Percentiles rank a stretch among this genome's conserved stretches.
Evolutionary conservation across 305 asterid genomes (phyloP).

Genomic region (Rubia tinctorum): DNA sequence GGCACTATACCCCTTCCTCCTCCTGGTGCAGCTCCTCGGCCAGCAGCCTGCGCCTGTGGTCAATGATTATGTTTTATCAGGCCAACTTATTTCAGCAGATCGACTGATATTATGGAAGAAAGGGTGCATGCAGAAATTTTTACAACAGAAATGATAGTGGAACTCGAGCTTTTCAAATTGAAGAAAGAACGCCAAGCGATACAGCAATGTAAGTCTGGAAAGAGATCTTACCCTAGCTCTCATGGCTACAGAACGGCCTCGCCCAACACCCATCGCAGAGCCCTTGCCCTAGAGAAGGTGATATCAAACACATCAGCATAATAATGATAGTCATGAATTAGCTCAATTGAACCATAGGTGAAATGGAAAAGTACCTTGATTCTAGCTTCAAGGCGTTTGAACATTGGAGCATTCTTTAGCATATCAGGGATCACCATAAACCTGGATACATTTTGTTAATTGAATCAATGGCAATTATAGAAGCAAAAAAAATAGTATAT

Average conservation of each 20-base stretch:
- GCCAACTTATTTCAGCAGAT: background rate
- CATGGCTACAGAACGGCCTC: slow-evolving; percentile 97
- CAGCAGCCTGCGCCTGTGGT: slow-evolving; percentile 80
- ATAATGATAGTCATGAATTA: background rate
- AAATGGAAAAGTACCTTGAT: slow-evolving; percentile 52
- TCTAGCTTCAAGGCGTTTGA: slow-evolving; percentile 88
- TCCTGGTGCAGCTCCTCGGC: slow-evolving; percentile 87
- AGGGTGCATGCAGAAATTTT: background rate
- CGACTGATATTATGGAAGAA: background rate
- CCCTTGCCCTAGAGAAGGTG: slow-evolving; percentile 74
- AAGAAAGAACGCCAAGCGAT: background rate
- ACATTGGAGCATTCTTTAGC: slow-evolving; percentile 99
- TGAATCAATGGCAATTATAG: slow-evolving; percentile 6
- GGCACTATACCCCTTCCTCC: slow-evolving; percentile 82
- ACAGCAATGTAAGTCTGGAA: background rate
- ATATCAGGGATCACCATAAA: slow-evolving; percentile 95
- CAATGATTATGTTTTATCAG: slow-evolving; percentile 17
- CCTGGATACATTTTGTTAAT: slow-evolving; percentile 35
- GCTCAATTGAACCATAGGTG: slow-evolving; percentile 3
- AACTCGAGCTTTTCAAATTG: background rate
- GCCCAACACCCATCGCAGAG: slow-evolving; percentile 85
- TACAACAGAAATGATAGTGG: background rate
- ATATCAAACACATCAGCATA: slow-evolving; percentile 23
- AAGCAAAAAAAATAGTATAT: background rate
- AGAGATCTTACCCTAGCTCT: slow-evolving; percentile 71